Evolutionary conservation across 2,329 filamentous ascomycete species (phyloP).

Genomic region (Pseudogymnoascus sp.): DNA sequence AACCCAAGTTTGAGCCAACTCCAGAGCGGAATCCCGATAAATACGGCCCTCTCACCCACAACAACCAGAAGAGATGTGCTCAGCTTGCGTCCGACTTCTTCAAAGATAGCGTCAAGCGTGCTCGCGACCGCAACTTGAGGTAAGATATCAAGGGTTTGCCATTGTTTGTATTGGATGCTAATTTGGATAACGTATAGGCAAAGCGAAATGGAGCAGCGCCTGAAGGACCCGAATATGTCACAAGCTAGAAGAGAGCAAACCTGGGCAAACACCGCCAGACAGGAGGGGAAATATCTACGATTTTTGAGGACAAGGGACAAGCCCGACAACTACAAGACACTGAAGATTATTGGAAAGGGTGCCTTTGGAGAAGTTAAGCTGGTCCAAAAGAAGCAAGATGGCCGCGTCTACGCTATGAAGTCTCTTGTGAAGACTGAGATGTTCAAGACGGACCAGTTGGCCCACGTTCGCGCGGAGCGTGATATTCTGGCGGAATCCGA

Average conservation of each 20-base stretch:
- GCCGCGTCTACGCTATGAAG: conserved; percentile 97
- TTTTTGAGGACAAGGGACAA: conserved; percentile 90
- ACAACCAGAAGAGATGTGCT: conserved; percentile 62
- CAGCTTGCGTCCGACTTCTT: conserved; percentile 82
- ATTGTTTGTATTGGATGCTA: background rate
- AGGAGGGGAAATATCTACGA: conserved; percentile 86
- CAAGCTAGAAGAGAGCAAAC: conserved; percentile 74
- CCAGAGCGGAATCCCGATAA: conserved; percentile 84
- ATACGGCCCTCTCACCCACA: conserved; percentile 54
- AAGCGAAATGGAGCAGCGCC: conserved; percentile 80
- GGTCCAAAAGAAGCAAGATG: conserved; percentile 91
- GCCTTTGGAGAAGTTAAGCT: conserved; percentile 97
- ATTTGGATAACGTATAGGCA: conserved; percentile 48
- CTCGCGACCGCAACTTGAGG: conserved; percentile 90
- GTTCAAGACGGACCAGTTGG: conserved; percentile 98
- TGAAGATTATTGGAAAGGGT: conserved; percentile 98
- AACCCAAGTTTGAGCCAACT: conserved; percentile 65
- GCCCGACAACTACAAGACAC: conserved; percentile 87
- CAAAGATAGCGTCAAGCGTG: conserved; percentile 95
- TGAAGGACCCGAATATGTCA: conserved; percentile 67
- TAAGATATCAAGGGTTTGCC: conserved; percentile 34
- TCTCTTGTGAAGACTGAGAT: conserved; percentile 98
- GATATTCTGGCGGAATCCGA: conserved; percentile 98
- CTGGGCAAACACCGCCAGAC: conserved; percentile 73
- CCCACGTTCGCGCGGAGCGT: conserved; percentile 93